A percentile compares a stretch with the other conserved stretches of the same genome.
phyloP scores from a whole-genome alignment of 2,329 filamentous ascomycete genomes.

The Furcasterigmium sp. region DNA sequence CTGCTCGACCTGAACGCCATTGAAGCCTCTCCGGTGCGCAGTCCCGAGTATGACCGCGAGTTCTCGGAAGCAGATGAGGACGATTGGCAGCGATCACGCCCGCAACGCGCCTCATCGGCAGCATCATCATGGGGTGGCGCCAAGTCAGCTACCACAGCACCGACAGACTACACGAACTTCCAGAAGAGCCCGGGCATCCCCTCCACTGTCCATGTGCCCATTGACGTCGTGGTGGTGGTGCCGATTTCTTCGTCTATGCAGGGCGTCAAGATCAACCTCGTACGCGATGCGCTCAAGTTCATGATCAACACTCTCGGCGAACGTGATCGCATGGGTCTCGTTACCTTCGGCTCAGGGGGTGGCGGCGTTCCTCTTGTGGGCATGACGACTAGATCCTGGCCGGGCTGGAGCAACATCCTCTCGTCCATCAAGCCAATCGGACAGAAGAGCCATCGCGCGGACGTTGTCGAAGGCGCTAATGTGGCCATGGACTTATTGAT shows the following conservation, averaged over 20 bases:
- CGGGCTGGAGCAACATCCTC: conserved; percentile 82
- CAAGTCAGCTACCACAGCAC: conserved; percentile 80
- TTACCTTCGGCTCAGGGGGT: conserved; percentile 92
- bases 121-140: conserved; percentile 77
- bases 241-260: conserved; percentile 98
- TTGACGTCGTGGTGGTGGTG: conserved; percentile 94
- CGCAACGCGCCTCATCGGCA: conserved; percentile 64
- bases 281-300: conserved; percentile 87
- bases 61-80: conserved; percentile 84
- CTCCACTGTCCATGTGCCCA: conserved; percentile 72
- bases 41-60: conserved; percentile 76
- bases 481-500: conserved; percentile 98
- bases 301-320: conserved; percentile 87
- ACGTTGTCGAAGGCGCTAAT: conserved; percentile 96
- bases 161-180: conserved; percentile 85
- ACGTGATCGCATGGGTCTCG: conserved; percentile 91
- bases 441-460: conserved; percentile 92
- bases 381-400: conserved; percentile 95
- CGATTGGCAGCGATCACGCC: conserved; percentile 64
- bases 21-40: conserved; percentile 58
- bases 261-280: conserved; percentile 93
- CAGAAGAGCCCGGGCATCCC: conserved; percentile 41
- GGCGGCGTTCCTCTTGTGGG: conserved; percentile 94
- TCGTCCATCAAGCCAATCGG: conserved; percentile 87
- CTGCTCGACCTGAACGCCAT: conserved; percentile 76